These are phyloP conservation scores for Pyrus hybrid DNA, from an alignment of 331 rosid genomes.

Conservation along the genomic window DNA sequence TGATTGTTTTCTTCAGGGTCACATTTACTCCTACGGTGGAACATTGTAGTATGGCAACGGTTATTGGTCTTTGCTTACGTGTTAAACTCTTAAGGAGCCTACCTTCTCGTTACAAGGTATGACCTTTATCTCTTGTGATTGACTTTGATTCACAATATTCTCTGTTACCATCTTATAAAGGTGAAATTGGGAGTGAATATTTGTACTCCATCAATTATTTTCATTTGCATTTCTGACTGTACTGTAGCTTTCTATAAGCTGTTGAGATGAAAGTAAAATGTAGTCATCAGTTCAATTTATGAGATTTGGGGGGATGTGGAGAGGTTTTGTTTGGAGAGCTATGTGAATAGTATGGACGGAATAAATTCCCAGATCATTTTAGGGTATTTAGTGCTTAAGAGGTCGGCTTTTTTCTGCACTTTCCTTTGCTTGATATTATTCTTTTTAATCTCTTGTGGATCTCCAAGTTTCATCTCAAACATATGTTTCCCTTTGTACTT, in stretches of 20 bases:
- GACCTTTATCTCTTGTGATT: neutral
- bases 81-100: slow-evolving; percentile 86
- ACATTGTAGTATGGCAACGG: slow-evolving; percentile 95
- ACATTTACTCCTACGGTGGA: slow-evolving; percentile 92
- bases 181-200: neutral
- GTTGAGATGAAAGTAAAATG: neutral
- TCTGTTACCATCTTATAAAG: neutral
- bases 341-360: neutral
- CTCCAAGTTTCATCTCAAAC: neutral
- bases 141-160: neutral
- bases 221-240: neutral
- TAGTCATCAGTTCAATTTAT: neutral
- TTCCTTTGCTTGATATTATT: neutral
- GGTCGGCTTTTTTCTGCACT: neutral
- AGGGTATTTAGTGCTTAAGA: neutral
- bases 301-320: neutral
- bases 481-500: neutral
- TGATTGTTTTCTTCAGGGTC: slow-evolving; percentile 42
- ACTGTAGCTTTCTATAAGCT: neutral
- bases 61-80: slow-evolving; percentile 84
- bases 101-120: slow-evolving; percentile 86
- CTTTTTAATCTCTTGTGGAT: neutral
- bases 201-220: neutral
- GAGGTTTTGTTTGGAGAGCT: neutral
- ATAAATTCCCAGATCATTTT: neutral